Conservation (phyloP, 164 flowering plant species). For the Stephania yunnanensis region DNA sequence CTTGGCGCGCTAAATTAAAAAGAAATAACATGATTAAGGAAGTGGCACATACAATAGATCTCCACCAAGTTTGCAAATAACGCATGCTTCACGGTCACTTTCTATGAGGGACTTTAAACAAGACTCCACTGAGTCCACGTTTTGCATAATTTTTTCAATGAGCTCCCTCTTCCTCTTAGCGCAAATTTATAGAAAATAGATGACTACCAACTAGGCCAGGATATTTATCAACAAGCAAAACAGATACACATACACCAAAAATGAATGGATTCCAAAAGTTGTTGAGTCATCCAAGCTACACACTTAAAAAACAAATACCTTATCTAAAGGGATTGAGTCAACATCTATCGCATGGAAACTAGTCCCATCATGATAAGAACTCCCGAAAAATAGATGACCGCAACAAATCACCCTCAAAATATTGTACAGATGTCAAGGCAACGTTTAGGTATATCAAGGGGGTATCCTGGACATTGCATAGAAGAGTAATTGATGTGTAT, state of each 20-base stretch:
- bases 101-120: constrained; percentile 13
- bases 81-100: constrained; percentile 28
- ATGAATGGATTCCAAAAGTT: neutral
- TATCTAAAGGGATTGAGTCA: too few relatives aligned
- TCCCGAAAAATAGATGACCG: constrained; percentile 4
- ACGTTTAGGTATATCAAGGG: too few relatives aligned
- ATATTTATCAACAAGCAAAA: neutral
- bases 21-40: neutral
- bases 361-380: constrained; percentile 3
- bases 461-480: too few relatives aligned
- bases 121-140: constrained; percentile 6
- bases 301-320: too few relatives aligned
- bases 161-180: constrained; percentile 42
- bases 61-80: constrained; percentile 50
- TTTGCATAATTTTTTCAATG: constrained; percentile 12
- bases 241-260: neutral
- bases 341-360: neutral
- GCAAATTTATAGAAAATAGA: too few relatives aligned
- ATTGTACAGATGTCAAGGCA: neutral
- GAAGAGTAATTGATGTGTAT: too few relatives aligned
- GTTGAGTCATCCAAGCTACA: neutral
- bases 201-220: too few relatives aligned
- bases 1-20: too few relatives aligned
- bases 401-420: neutral
- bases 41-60: constrained; percentile 46